Base-by-base conservation (phyloP, 2,329 filamentous ascomycete species). In the Xylariaceae sp. region DNA sequence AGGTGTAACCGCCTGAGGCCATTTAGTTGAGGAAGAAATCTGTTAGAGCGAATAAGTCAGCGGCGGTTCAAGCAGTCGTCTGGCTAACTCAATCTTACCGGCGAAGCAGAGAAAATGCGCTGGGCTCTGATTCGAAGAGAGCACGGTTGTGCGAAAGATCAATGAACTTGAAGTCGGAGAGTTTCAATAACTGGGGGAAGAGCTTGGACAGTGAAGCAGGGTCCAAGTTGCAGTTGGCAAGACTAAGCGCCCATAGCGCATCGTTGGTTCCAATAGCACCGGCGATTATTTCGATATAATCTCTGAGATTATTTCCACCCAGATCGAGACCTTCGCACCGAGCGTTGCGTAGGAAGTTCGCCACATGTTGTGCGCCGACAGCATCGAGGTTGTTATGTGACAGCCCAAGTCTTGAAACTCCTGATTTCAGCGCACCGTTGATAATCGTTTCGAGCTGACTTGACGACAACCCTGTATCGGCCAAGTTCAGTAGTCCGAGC, bases 91-190 rank as follows among this genome's bases (percentile, higher is more conserved):
- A 47, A 74, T 30, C 80, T 65, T 71, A 94, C 76, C 89, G 90
- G 67, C 94, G 82, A 57, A 97, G 79, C 2, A 91, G 76, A 3
- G 83, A 82, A 39, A 94, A 80, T 1, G 89, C 89, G 68, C 85
- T 91, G n/a, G 89, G 87, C 48, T 88, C 80, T 2, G 80, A 79
- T 55, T 86, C 82, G 71, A 96, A 96, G 13, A 99, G 79, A 17
- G 85, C 85, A 37, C 82, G 88, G 67, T 97, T 97, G 69, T 96
- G 91, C 4, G 91, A 96, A 42, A 99, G 78, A 72, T 97, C 94
- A 60, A 99, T 85, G 71, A 97, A 97, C 17, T 89, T 86, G 70
- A 97, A 88, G 64, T 88, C 84, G 1, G 81, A 80, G 58, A 97
- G 77, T 65, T 81, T 84, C 30, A 82, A 80, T 56, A 97, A 75